Evolutionary conservation across 1,284 basidiomycete species (phyloP), one percentile per base, ranked within the genome.

Genomic region (Ustilago bromivora): DNA sequence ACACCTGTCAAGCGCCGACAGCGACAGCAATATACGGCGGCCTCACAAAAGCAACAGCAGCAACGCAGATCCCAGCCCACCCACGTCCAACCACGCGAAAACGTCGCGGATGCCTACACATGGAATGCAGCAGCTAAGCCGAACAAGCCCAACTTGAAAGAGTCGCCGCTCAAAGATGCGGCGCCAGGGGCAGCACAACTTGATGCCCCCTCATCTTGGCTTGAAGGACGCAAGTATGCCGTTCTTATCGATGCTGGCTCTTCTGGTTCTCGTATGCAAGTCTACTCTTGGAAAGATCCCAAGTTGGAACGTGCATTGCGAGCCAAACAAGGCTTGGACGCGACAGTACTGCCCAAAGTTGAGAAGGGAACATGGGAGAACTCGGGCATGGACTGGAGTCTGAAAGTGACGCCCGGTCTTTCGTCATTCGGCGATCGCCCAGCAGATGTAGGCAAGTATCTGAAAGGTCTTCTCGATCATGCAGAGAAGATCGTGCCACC

Each of bases 191-290:
- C 61, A 17, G 76, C 76, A 3, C 76, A 78, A 61, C 47, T 71
- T 23, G 76, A 75, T 36, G 71, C 78, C 8, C 76, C 75, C 3
- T 32, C 68, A 1, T 61, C 67, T 5, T 77, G 80, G 76, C 59
- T 67, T n/a, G 53, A 64, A 43, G 68, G 65, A 31, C 70, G 84
- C 35, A 71, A 85, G 51, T 99, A 96, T 88, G 96, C 95, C 57
- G 91, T 99, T 72, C 94, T 99, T 66, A 93, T 99, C 86, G 96
- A 99, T 88, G 96, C 96, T 82, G 96, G 96, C 76, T 97, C 95
- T 84, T 98, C 95, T 12, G 96, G 96, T 41, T 98, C 96, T 7
- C 90, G 97, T 57, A 89, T 98, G 55, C 96, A 97, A 87, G 94
- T 99, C 78, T 99, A 99, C 88, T 95, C 94, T 83, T 99, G 96